These are phyloP conservation scores for Ceratocystis variospora DNA, from an alignment of 2,329 filamentous ascomycete genomes.

Conservation along the genomic window DNA sequence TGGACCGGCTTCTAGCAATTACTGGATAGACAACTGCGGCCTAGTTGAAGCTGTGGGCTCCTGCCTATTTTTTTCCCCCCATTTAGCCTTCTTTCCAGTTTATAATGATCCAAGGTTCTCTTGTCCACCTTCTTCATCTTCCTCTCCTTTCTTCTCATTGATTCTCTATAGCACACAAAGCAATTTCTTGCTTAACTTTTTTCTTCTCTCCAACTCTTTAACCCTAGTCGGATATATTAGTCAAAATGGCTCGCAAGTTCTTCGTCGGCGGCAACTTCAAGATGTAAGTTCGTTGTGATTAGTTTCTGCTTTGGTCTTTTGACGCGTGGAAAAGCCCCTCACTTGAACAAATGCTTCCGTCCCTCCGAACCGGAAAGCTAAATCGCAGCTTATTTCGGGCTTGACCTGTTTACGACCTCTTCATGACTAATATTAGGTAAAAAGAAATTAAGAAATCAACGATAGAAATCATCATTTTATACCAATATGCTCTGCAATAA, in stretches of 20 bases:
- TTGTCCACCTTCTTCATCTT: background rate
- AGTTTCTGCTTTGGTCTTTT: slow-evolving; percentile 14
- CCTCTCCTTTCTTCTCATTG: slow-evolving; percentile 3
- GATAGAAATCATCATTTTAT: background rate
- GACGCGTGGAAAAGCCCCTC: slow-evolving; percentile 1
- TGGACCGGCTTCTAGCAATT: background rate
- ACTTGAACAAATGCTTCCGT: background rate
- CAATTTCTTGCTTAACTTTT: background rate
- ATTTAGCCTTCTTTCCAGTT: background rate
- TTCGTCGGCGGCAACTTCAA: slow-evolving; percentile 99
- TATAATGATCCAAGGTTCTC: background rate
- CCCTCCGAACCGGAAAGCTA: slow-evolving; percentile 16
- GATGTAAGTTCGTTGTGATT: slow-evolving; percentile 50
- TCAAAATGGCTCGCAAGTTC: slow-evolving; percentile 86
- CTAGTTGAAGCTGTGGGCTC: background rate
- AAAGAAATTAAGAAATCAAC: background rate
- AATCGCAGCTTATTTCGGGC: slow-evolving; percentile 18
- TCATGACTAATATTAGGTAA: background rate
- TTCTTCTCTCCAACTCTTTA: slow-evolving; percentile 7
- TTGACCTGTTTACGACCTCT: background rate
- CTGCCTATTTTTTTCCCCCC: background rate
- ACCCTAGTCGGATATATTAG: slow-evolving; percentile 22
- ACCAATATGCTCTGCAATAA: background rate
- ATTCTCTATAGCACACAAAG: background rate
- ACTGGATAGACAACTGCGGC: background rate